phyloP scores from a whole-genome alignment of 345 rosid species.

The Cardiospermum halicacabum region DNA sequence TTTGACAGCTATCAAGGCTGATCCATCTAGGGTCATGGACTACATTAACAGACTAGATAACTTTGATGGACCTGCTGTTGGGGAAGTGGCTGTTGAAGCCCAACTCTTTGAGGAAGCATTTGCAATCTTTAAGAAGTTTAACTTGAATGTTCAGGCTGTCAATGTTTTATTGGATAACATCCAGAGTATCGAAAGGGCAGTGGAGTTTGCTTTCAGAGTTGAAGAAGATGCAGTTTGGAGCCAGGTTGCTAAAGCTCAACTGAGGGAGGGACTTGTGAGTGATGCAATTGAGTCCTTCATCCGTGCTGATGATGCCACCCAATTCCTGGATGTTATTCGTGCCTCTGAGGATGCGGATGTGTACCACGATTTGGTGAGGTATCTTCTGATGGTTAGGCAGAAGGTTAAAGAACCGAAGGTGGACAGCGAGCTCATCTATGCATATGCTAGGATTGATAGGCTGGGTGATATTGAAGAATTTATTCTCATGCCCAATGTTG shows the following conservation, averaged over 20 bases:
- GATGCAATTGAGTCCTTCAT: slow-evolving; percentile 97
- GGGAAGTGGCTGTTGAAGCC: slow-evolving; percentile 94
- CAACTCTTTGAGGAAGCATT: slow-evolving; percentile 82
- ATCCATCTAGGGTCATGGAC: slow-evolving; percentile 96
- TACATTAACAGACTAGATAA: slow-evolving; percentile 90
- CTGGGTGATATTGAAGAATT: slow-evolving; percentile 86
- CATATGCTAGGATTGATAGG: slow-evolving; percentile 96
- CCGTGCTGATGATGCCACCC: slow-evolving; percentile 88
- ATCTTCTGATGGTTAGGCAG: slow-evolving; percentile 97
- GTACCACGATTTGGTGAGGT: slow-evolving; percentile 88
- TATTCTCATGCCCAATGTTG: slow-evolving; percentile 98
- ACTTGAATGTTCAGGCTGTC: slow-evolving; percentile 73
- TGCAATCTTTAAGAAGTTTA: slow-evolving; percentile 81
- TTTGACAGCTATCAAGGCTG: slow-evolving; percentile 93
- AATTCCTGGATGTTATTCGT: slow-evolving; percentile 72
- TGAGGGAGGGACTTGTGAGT: slow-evolving; percentile 89
- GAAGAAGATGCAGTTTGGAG: slow-evolving; percentile 99
- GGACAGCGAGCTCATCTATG: slow-evolving; percentile 89
- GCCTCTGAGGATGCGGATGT: slow-evolving; percentile 71
- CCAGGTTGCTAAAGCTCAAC: slow-evolving; percentile 94
- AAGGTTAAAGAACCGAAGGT: slow-evolving; percentile 94
- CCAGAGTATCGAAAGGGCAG: slow-evolving; percentile 76
- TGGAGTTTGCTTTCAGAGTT: slow-evolving; percentile 94
- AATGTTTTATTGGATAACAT: slow-evolving; percentile 65
- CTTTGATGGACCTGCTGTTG: slow-evolving; percentile 98